Conservation (phyloP, 345 rosid species). For the Durio zibethinus region DNA sequence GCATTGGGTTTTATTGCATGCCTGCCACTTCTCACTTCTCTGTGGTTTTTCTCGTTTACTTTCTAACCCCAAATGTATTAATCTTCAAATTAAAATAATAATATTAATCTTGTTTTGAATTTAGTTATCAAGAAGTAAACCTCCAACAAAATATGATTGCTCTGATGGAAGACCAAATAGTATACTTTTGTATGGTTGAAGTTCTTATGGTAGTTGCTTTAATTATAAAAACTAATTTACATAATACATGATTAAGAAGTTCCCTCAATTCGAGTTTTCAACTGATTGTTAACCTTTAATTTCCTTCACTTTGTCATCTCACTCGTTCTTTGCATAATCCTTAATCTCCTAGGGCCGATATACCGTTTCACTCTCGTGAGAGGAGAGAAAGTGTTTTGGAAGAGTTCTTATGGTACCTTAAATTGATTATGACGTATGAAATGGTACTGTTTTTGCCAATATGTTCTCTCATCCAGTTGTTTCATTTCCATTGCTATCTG, state of each 20-base stretch:
- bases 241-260: background rate
- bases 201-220: background rate
- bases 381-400: background rate
- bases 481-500: background rate
- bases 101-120: background rate
- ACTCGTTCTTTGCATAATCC: background rate
- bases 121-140: background rate
- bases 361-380: background rate
- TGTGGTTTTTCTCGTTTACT: background rate
- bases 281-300: background rate
- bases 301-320: background rate
- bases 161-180: slow-evolving; percentile 1
- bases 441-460: background rate
- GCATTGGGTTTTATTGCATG: background rate
- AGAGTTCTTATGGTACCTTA: background rate
- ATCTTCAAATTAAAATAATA: background rate
- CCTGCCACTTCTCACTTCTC: background rate
- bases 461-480: slow-evolving; percentile 48
- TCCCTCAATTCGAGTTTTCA: background rate
- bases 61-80: background rate
- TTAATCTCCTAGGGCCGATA: background rate
- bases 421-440: background rate
- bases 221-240: background rate
- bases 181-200: background rate
- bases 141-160: background rate